Percentiles rank a stretch among this genome's conserved stretches.
Evolutionary conservation across 2,329 filamentous ascomycete species (phyloP).

Genomic region (Diaporthe sp.): DNA sequence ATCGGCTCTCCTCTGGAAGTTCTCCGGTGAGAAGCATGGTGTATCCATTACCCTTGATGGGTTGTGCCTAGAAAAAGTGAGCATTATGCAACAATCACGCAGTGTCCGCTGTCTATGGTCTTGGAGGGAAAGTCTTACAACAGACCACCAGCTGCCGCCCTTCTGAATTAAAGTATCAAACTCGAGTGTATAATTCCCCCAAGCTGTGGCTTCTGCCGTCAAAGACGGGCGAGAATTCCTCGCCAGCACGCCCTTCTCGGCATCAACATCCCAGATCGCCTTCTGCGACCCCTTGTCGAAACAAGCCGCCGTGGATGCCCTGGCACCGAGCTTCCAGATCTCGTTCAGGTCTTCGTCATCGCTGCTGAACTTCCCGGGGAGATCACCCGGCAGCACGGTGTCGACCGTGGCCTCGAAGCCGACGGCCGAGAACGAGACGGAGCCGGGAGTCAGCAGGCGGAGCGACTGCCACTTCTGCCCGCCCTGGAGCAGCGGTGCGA

Average conservation of each 20-base stretch:
- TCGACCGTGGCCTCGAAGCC: constrained; percentile 13
- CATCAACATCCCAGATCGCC: constrained; percentile 22
- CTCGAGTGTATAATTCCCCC: constrained; percentile 52
- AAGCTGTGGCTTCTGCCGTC: constrained; percentile 42
- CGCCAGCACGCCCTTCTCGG: constrained; percentile 43
- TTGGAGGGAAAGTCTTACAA: constrained; percentile 41
- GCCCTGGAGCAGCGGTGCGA: constrained; percentile 15
- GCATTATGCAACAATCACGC: too few species aligned
- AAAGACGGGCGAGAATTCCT: constrained; percentile 49
- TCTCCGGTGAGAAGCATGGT: constrained; percentile 3
- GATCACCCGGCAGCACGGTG: not conserved
- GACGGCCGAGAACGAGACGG: not conserved
- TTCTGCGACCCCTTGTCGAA: constrained; percentile 16
- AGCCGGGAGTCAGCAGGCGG: constrained; percentile 23
- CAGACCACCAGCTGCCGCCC: constrained; percentile 54
- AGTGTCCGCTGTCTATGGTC: not conserved
- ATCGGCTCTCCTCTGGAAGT: constrained; percentile 31
- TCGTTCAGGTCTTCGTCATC: constrained; percentile 16
- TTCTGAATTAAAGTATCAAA: constrained; percentile 53
- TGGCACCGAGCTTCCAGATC: constrained; percentile 27
- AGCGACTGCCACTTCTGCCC: constrained; percentile 26
- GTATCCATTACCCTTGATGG: constrained; percentile 14
- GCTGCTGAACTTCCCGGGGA: constrained; percentile 6
- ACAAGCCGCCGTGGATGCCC: constrained; percentile 14
- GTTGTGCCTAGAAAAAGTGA: not conserved